Percentiles rank a stretch among this genome's conserved stretches.
Evolutionary conservation across 1,139 yeast genomes (phyloP).

Genomic region (Zhuliangozyma parablackwelliae): DNA sequence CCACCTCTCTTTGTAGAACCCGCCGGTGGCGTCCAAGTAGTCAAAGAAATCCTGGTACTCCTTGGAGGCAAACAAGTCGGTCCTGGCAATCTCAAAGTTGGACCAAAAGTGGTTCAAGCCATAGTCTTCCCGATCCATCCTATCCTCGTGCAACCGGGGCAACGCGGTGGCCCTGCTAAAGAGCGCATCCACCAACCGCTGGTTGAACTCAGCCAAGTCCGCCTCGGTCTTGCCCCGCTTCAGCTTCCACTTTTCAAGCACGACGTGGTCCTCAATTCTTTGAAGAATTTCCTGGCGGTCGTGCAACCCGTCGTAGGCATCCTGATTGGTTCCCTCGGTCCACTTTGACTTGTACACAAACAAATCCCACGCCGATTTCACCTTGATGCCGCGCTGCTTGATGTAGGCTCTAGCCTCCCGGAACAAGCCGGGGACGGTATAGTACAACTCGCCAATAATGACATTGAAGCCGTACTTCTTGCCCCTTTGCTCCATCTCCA

Average conservation of each 20-base stretch:
- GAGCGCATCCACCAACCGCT: slow-evolving; percentile 20
- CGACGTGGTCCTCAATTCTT: slow-evolving; percentile 25
- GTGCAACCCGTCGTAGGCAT: slow-evolving; percentile 17
- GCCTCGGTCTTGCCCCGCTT: slow-evolving; percentile 18
- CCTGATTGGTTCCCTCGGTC: slow-evolving; percentile 18
- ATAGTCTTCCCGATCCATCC: slow-evolving; percentile 62
- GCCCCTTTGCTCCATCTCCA: slow-evolving; percentile 63
- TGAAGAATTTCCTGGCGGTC: slow-evolving; percentile 16
- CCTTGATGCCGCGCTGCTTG: slow-evolving; percentile 35
- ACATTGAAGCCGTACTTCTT: slow-evolving; percentile 85
- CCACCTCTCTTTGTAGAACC: slow-evolving; percentile 87
- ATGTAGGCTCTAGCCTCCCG: slow-evolving; percentile 65
- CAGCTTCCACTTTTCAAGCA: slow-evolving; percentile 20
- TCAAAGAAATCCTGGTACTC: slow-evolving; percentile 62
- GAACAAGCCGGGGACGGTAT: slow-evolving; percentile 78
- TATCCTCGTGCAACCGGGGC: slow-evolving; percentile 43
- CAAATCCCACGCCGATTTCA: slow-evolving; percentile 57
- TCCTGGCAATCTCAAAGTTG: slow-evolving; percentile 84
- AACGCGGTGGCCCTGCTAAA: slow-evolving; percentile 21
- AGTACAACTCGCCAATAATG: slow-evolving; percentile 65
- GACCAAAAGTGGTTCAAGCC: slow-evolving; percentile 91
- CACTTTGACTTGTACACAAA: slow-evolving; percentile 36
- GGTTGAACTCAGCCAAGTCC: slow-evolving; percentile 24
- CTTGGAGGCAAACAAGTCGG: slow-evolving; percentile 64
- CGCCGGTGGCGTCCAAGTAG: slow-evolving; percentile 65